A percentile compares a stretch with the other conserved stretches of the same genome.
These are phyloP conservation scores for Calycina herbarum DNA, from an alignment of 2,329 filamentous ascomycete species.

Conservation along the genomic window DNA sequence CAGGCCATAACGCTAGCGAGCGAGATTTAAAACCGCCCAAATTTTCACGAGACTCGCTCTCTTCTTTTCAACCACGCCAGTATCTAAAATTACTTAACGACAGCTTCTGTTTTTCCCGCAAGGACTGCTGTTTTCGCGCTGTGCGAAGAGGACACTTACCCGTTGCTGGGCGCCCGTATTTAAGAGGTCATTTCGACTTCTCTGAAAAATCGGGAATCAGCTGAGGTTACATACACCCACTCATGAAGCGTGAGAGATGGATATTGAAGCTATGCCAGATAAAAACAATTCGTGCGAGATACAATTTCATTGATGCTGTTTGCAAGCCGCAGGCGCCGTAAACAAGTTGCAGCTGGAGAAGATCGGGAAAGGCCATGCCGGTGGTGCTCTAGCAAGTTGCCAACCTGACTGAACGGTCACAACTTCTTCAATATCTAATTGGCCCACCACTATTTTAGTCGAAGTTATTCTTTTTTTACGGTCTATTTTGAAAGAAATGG, in stretches of 20 bases:
- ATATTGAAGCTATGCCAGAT: too few relatives aligned
- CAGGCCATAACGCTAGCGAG: background rate
- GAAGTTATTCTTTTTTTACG: too few relatives aligned
- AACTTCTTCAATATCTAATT: too few relatives aligned
- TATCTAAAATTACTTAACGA: conserved; percentile 54
- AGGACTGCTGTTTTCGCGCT: conserved; percentile 67
- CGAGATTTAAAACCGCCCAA: background rate
- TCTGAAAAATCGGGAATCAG: conserved; percentile 71
- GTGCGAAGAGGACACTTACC: conserved; percentile 62
- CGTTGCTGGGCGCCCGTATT: conserved; percentile 72
- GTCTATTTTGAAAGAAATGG: too few relatives aligned
- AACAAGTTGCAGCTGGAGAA: background rate
- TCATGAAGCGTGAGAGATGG: too few relatives aligned
- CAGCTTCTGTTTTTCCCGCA: conserved; percentile 46
- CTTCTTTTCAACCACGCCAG: conserved; percentile 53
- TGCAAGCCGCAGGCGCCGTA: too few relatives aligned
- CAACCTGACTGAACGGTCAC: too few relatives aligned
- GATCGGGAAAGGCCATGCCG: too few relatives aligned
- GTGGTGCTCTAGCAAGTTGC: too few relatives aligned
- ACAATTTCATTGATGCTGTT: background rate
- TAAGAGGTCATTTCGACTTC: conserved; percentile 63
- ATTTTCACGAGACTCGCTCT: conserved; percentile 23
- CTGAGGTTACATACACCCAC: conserved; percentile 58
- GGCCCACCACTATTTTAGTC: too few relatives aligned
- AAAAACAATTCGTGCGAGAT: background rate